Evolutionary conservation across 164 flowering plant genomes (phyloP), one percentile per base, ranked within the genome.

Genomic region (Hamamelis virginiana): DNA sequence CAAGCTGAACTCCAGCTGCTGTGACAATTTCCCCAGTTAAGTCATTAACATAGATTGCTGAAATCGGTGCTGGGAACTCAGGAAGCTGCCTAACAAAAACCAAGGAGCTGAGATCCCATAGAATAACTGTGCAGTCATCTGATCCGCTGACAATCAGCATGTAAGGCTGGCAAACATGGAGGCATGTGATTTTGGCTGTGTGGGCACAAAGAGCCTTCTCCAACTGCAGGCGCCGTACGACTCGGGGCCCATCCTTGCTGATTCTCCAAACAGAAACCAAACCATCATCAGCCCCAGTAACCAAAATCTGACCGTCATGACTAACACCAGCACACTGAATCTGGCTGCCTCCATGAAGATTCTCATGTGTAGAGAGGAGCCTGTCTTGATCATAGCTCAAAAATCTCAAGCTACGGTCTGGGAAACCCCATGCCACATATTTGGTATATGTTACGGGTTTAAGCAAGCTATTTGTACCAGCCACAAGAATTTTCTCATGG

Each of bases 401-500:
- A 74, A 93, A 87, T 74, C 99, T 82, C 87, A 96, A 78, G 77
- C 95, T 93, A 62, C 92, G 88, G 75, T 96, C 99, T 1, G 97
- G 95, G 70, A 90, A 96, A 44, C 99, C 99, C 99, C 99, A 96
- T 48, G 95, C 86, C 28, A 96, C 87, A 70, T 90, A 91, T 79
- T 89, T 91, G 64, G 85, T 79, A 66, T 82, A 90, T 4, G 97
- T 87, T 73, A 83, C 76, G 14, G 99, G 99, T 77, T 96, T 96
- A 33, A 96, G 91, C 75, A 91, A 73, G 70, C 47, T 84, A 68
- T 91, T 90, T 60, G 82, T 21, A 22, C 96, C 89, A 0, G 92
- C 93, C 59, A 91, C 68, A 59, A 96, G 92, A 74, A 96, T 77
- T 72, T 90, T 96, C 50, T 96, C 98, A 77, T 86, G 69, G 69